phyloP scores from a whole-genome alignment of 495 filamentous ascomycete species.

The Aspergillus mulundensis region DNA sequence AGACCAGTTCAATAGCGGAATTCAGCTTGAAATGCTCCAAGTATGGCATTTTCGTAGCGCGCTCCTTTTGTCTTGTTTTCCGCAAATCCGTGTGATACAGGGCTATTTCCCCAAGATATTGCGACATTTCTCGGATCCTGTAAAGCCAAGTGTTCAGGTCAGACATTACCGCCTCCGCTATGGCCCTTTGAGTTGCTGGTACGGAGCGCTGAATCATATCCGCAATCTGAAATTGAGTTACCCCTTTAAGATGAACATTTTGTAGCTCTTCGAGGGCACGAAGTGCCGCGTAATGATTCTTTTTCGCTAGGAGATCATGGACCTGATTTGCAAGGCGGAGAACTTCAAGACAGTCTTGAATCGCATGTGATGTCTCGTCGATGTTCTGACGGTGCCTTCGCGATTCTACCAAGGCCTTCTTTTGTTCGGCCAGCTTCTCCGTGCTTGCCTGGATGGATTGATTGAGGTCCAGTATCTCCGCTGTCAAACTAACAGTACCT shows the following conservation, averaged over 20 bases:
- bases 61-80: constrained; percentile 76
- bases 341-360: constrained; percentile 89
- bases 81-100: constrained; percentile 91
- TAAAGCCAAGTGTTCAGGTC: constrained; percentile 98
- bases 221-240: constrained; percentile 91
- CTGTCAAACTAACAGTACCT: constrained; percentile 78
- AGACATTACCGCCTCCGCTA: constrained; percentile 94
- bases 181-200: constrained; percentile 84
- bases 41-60: constrained; percentile 65
- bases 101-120: constrained; percentile 93
- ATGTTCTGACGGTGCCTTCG: constrained; percentile 92
- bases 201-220: constrained; percentile 94
- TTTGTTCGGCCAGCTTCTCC: constrained; percentile 90
- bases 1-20: constrained; percentile 90
- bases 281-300: constrained; percentile 92
- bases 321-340: constrained; percentile 91
- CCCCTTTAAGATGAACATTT: constrained; percentile 89
- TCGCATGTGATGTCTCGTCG: constrained; percentile 81
- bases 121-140: constrained; percentile 89
- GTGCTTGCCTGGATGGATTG: constrained; percentile 94
- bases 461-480: constrained; percentile 89
- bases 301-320: constrained; percentile 81
- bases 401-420: constrained; percentile 88
- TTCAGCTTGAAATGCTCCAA: constrained; percentile 84
- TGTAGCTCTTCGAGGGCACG: constrained; percentile 93